These are phyloP conservation scores for Pseudogymnoascus sp. DNA, from an alignment of 2,329 filamentous ascomycete genomes.

Conservation along the genomic window DNA sequence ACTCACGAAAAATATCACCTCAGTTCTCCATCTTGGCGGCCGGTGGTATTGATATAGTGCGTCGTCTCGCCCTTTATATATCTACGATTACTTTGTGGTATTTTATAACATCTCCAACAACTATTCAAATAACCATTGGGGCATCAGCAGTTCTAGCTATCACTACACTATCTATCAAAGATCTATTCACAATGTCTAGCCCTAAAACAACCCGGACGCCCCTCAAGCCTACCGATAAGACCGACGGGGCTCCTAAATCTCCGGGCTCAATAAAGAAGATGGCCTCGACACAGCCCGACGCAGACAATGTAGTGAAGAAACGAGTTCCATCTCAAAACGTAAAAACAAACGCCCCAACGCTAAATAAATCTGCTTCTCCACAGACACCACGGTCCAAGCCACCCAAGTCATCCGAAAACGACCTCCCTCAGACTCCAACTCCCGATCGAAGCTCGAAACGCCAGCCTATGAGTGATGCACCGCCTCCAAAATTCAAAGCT, in stretches of 20 bases:
- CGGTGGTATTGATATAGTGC: background rate
- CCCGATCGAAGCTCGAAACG: background rate
- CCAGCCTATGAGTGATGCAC: background rate
- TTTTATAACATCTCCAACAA: background rate
- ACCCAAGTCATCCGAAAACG: conserved; percentile 13
- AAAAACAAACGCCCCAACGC: background rate
- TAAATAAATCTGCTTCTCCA: background rate
- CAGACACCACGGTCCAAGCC: background rate
- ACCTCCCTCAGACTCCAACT: background rate
- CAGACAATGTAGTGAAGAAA: background rate
- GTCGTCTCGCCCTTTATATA: background rate
- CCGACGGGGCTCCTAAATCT: conserved; percentile 13
- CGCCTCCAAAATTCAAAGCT: background rate
- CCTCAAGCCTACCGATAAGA: background rate
- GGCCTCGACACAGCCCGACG: conserved; percentile 12
- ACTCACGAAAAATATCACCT: background rate
- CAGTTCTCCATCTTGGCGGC: background rate
- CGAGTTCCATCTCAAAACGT: background rate
- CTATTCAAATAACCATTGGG: background rate
- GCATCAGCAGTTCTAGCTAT: background rate
- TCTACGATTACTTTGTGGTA: background rate
- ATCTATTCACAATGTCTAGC: background rate
- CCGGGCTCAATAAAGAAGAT: conserved; percentile 18
- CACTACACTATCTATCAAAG: background rate
- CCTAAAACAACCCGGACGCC: background rate